Percentiles rank a stretch among this genome's conserved stretches.
phyloP scores from a whole-genome alignment of 2,329 filamentous ascomycete genomes.

The Curvularia hawaiiensis region DNA sequence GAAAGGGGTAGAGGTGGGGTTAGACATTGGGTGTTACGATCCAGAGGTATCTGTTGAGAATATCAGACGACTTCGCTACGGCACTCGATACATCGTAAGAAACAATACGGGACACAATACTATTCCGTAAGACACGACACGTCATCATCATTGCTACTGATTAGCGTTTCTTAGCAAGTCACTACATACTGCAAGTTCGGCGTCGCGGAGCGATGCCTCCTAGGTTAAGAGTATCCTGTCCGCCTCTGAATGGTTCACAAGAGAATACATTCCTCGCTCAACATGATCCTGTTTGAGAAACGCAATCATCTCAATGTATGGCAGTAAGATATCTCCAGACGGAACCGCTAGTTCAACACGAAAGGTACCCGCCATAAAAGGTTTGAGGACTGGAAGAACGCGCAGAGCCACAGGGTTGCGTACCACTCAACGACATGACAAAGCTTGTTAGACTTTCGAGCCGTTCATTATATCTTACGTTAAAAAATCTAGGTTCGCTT shows the following conservation, averaged over 20 bases:
- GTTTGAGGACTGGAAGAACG: constrained; percentile 53
- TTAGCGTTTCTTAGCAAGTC: no score
- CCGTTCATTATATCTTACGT: constrained; percentile 67
- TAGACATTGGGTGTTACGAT: no score
- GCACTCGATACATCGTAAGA: no score
- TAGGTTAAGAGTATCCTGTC: constrained; percentile 61
- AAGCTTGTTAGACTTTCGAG: constrained; percentile 44
- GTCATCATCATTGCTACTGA: no score
- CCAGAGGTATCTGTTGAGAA: no score
- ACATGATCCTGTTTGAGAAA: constrained; percentile 61
- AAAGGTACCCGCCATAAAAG: constrained; percentile 48
- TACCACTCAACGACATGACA: constrained; percentile 11
- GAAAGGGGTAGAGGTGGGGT: no score
- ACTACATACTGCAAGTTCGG: constrained; percentile 61
- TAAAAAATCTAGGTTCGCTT: constrained; percentile 68
- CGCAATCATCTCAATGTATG: constrained; percentile 51
- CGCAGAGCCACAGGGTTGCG: constrained; percentile 11
- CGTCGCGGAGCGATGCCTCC: constrained; percentile 55
- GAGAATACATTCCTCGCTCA: constrained; percentile 46
- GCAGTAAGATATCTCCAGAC: constrained; percentile 8
- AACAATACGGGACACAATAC: no score
- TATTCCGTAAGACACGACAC: no score
- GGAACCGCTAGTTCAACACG: constrained; percentile 10
- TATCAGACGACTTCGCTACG: no score
- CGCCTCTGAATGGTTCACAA: constrained; percentile 63